A percentile compares a stretch with the other conserved stretches of the same genome.
phyloP scores from a whole-genome alignment of 176 grass and related monocot species.

The bread wheat (Triticum aestivum) region IWGSC_CS_RefSeq_v2.1 NC_057794.1:571582021-571582520 shows the following conservation, averaged over 20 bases:
- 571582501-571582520: constrained; percentile 53
- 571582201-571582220: constrained; percentile 76
- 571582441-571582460: constrained; percentile 66
- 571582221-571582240: constrained; percentile 69
- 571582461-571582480: constrained; percentile 54
- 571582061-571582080: not conserved
- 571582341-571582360: constrained; percentile 22
- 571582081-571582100: not conserved
- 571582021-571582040: not conserved
- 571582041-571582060: not conserved
- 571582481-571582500: constrained; percentile 80
- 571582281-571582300: constrained; percentile 77
- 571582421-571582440: constrained; percentile 83
- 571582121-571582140: constrained; percentile 50
- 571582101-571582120: constrained; percentile 69
- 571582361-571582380: constrained; percentile 20
- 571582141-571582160: constrained; percentile 61
- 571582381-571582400: constrained; percentile 27
- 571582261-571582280: constrained; percentile 29
- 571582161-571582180: constrained; percentile 75
- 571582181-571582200: constrained; percentile 53
- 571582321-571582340: constrained; percentile 27
- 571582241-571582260: constrained; percentile 76
- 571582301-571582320: constrained; percentile 37
- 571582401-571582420: constrained; percentile 25